These are phyloP conservation scores for Tothia fuscella DNA, from an alignment of 2,329 filamentous ascomycete genomes.

Conservation along the genomic window DNA sequence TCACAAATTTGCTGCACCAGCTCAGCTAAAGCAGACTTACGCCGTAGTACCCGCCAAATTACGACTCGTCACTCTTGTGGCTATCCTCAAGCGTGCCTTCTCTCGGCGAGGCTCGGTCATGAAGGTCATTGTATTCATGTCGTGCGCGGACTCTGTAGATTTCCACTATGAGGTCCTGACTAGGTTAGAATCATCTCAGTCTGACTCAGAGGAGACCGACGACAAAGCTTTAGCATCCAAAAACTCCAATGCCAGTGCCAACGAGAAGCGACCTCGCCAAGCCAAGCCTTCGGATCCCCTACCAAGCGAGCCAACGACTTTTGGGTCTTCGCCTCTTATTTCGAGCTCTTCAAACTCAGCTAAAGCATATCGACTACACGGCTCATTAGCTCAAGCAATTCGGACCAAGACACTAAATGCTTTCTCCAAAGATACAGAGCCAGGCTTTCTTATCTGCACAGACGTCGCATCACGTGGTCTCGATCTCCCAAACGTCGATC, in stretches of 20 bases:
- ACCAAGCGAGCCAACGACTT: constrained; percentile 32
- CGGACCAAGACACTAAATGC: constrained; percentile 76
- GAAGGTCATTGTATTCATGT: constrained; percentile 95
- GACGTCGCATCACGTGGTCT: constrained; percentile 93
- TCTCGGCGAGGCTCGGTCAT: constrained; percentile 80
- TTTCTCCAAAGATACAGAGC: constrained; percentile 61
- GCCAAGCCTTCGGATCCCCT: constrained; percentile 21
- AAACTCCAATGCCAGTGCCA: too few species aligned
- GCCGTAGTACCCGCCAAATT: constrained; percentile 80
- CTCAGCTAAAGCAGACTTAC: constrained; percentile 89
- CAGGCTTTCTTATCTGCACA: constrained; percentile 79
- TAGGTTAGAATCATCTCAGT: constrained; percentile 23
- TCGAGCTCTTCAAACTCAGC: constrained; percentile 67
- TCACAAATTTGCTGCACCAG: constrained; percentile 63
- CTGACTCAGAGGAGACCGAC: constrained; percentile 11
- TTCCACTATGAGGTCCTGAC: constrained; percentile 85
- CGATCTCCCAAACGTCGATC: constrained; percentile 86
- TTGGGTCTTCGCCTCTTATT: constrained; percentile 58
- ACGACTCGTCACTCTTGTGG: constrained; percentile 75
- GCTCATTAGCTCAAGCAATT: constrained; percentile 76
- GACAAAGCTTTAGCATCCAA: constrained; percentile 15
- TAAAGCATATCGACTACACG: constrained; percentile 77
- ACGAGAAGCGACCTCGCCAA: constrained; percentile 12
- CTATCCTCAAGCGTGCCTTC: constrained; percentile 77
- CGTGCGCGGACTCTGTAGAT: constrained; percentile 91